These are phyloP conservation scores for Helicostylum pulchrum DNA, from an alignment of 192 early-diverging fungal genomes.

Conservation along the genomic window DNA sequence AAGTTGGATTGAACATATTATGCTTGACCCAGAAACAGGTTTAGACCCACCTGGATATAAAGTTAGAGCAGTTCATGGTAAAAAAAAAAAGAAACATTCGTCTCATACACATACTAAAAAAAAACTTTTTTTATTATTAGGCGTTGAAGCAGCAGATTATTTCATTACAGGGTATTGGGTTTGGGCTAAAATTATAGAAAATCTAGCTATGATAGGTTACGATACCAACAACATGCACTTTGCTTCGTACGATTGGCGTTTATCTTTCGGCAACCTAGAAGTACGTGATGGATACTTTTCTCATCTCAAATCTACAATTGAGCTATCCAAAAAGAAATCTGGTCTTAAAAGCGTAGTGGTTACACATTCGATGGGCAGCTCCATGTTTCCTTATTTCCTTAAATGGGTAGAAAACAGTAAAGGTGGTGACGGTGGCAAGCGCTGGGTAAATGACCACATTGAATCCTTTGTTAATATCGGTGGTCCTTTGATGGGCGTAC, in stretches of 20 bases:
- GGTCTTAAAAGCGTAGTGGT: constrained; percentile 58
- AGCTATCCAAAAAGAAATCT: constrained; percentile 45
- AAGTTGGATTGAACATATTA: constrained; percentile 82
- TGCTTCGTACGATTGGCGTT: constrained; percentile 87
- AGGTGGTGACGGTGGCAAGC: constrained; percentile 64
- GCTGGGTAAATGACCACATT: constrained; percentile 78
- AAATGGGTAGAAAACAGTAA: constrained; percentile 74
- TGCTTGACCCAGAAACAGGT: constrained; percentile 77
- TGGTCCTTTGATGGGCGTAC: constrained; percentile 82
- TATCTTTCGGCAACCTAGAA: constrained; percentile 76
- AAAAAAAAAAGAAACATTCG: neutral
- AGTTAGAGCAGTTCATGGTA: constrained; percentile 76
- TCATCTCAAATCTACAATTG: constrained; percentile 68
- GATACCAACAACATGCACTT: constrained; percentile 86
- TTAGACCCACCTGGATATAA: constrained; percentile 80
- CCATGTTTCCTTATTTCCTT: constrained; percentile 78
- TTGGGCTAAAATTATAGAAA: constrained; percentile 80
- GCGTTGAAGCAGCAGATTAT: constrained; percentile 88
- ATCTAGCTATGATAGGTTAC: constrained; percentile 80
- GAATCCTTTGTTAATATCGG: constrained; percentile 82
- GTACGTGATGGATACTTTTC: constrained; percentile 81
- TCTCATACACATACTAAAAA: neutral
- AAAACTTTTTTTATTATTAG: constrained; percentile 23
- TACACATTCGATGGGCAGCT: constrained; percentile 68
- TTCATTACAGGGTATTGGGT: constrained; percentile 92